phyloP scores from a whole-genome alignment of 1,139 yeast genomes.

The Cylindricascospora bacillispora region DNA sequence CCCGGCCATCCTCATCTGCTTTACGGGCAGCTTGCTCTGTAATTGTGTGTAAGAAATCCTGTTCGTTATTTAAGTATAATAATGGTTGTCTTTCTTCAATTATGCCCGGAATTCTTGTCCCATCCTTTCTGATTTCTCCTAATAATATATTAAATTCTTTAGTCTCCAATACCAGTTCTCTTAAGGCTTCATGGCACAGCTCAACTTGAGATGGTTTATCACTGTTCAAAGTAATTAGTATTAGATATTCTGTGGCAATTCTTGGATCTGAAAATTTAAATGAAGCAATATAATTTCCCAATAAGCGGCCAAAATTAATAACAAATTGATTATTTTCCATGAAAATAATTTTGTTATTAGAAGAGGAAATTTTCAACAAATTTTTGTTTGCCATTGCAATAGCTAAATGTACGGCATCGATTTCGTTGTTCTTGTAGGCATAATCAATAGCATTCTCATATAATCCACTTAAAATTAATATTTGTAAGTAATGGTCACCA shows the following conservation, averaged over 20 bases:
- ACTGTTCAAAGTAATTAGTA: slow-evolving; percentile 49
- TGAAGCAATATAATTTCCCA: slow-evolving; percentile 64
- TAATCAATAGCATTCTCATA: slow-evolving; percentile 74
- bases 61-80: slow-evolving; percentile 43
- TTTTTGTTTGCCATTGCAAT: slow-evolving; percentile 73
- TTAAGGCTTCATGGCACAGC: slow-evolving; percentile 65
- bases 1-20: slow-evolving; percentile 88
- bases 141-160: slow-evolving; percentile 70
- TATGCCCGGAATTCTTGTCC: slow-evolving; percentile 70
- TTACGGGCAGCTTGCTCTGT: slow-evolving; percentile 75
- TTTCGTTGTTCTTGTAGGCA: slow-evolving; percentile 53
- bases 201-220: slow-evolving; percentile 34
- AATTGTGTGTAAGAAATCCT: slow-evolving; percentile 48
- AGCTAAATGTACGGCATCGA: slow-evolving; percentile 84
- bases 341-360: slow-evolving; percentile 25
- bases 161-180: slow-evolving; percentile 76
- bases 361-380: slow-evolving; percentile 39
- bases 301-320: slow-evolving; percentile 44
- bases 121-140: slow-evolving; percentile 70
- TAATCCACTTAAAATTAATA: slow-evolving; percentile 62
- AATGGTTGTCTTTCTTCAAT: slow-evolving; percentile 70
- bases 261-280: slow-evolving; percentile 81
- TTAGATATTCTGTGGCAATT: slow-evolving; percentile 79
- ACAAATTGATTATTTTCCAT: slow-evolving; percentile 28
- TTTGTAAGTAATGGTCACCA: slow-evolving; percentile 61